These are phyloP conservation scores for Starmerella sp. DNA, from an alignment of 805 yeast genomes.

Conservation along the genomic window DNA sequence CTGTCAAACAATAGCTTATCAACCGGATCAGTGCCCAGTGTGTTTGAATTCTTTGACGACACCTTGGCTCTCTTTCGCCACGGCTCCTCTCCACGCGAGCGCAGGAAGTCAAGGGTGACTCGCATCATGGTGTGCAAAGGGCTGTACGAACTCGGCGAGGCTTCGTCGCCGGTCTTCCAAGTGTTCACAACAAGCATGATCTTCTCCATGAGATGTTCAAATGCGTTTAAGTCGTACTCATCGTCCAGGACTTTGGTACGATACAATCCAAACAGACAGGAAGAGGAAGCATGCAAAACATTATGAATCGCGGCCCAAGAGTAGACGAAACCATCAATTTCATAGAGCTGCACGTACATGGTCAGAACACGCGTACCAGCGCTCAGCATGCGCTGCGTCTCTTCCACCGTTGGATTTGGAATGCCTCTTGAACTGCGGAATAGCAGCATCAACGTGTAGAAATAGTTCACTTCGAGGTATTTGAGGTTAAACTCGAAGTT, in stretches of 20 bases:
- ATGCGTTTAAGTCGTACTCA: constrained; percentile 31
- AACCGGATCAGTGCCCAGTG: too few relatives aligned
- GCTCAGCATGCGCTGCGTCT: constrained; percentile 45
- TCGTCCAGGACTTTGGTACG: constrained; percentile 47
- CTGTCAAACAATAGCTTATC: too few relatives aligned
- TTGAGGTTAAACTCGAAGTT: constrained; percentile 64
- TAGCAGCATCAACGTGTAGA: constrained; percentile 59
- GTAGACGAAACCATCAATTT: constrained; percentile 55
- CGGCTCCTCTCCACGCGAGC: neutral
- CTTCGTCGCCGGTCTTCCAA: constrained; percentile 10
- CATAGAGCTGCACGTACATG: constrained; percentile 48
- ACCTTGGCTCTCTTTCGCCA: neutral
- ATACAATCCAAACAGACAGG: constrained; percentile 66
- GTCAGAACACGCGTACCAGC: constrained; percentile 57
- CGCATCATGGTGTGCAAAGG: neutral
- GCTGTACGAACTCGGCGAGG: neutral
- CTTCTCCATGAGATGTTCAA: constrained; percentile 13
- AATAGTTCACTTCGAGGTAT: constrained; percentile 63
- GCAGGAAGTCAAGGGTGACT: neutral
- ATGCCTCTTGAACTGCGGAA: constrained; percentile 72
- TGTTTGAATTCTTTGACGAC: neutral
- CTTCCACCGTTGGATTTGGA: constrained; percentile 41
- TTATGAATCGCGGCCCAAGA: constrained; percentile 93
- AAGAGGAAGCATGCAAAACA: constrained; percentile 78
- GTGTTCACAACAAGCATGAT: constrained; percentile 13